A percentile compares a stretch with the other conserved stretches of the same genome.
phyloP scores from a whole-genome alignment of 148 eudicot species.

The Silene latifolia region DNA sequence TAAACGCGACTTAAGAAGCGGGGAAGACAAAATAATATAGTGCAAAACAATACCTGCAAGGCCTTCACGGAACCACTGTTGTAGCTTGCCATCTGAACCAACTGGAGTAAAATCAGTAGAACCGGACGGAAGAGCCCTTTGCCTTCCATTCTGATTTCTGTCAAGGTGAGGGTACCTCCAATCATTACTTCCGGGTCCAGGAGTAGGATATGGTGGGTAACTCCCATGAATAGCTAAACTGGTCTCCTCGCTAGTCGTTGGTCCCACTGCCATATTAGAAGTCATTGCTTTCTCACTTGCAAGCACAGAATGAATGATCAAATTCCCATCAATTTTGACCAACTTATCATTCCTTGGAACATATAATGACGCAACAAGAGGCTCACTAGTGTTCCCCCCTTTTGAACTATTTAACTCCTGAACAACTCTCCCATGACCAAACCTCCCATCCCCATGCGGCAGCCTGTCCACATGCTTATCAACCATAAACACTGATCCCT shows the following conservation, averaged over 20 bases:
- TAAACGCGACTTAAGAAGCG: background rate
- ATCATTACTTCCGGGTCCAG: slow-evolving; percentile 38
- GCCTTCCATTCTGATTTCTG: slow-evolving; percentile 40
- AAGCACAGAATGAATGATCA: slow-evolving; percentile 87
- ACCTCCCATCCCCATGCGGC: slow-evolving; percentile 22
- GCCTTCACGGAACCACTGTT: slow-evolving; percentile 94
- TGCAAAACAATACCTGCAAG: slow-evolving; percentile 61
- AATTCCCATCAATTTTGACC: slow-evolving; percentile 92
- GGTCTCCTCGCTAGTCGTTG: slow-evolving; percentile 43
- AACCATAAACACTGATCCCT: slow-evolving; percentile 52
- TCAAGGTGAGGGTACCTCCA: slow-evolving; percentile 55
- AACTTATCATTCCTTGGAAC: slow-evolving; percentile 93
- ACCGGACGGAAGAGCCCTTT: slow-evolving; percentile 64
- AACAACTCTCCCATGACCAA: slow-evolving; percentile 25
- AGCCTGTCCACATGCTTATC: slow-evolving; percentile 32
- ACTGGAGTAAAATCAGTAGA: slow-evolving; percentile 41
- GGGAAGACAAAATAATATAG: background rate
- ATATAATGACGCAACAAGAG: slow-evolving; percentile 79
- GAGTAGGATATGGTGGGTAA: slow-evolving; percentile 50
- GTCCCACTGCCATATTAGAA: slow-evolving; percentile 23
- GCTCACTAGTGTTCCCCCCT: slow-evolving; percentile 60
- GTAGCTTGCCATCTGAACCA: slow-evolving; percentile 55
- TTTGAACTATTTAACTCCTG: slow-evolving; percentile 29
- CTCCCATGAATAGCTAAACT: slow-evolving; percentile 55
- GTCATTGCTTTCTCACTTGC: slow-evolving; percentile 81